Evolutionary conservation across 192 early-diverging fungal genomes (phyloP), one percentile per base, ranked within the genome.

Genomic region (Entomortierella beljakovae): DNA sequence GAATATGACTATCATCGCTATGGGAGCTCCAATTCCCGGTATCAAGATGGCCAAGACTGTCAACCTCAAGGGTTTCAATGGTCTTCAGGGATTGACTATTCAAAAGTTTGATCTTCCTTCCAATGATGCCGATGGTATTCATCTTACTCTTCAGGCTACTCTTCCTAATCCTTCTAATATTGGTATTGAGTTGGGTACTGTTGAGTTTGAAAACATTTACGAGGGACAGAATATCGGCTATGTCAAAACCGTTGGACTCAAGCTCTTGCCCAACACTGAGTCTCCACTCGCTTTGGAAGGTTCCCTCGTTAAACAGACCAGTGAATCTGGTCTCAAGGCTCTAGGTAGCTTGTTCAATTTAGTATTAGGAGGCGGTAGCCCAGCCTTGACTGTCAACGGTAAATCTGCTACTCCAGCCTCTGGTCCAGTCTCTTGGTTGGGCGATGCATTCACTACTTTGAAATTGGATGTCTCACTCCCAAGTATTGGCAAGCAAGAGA

Each of bases 151-250:
- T 40, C 52, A 46, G 23, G 82, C 83, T 29, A 55, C 68, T 8
- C 58, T 89, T n/a, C 80, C 55, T 57, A 87, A 87, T 68, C 86
- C 86, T 18, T 87, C 87, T 28, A 80, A 80, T 54, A 70, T 89
- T 33, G 80, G 81, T 46, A 89, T 90, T 40, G 74, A 75, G 37
- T 62, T 85, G 57, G 85, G 84, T 25, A 80, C 83, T 57, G 64
- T 88, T 13, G 50, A 55, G 33, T 86, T 89, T 51, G 34, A 61
- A 51, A 82, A 84, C 23, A 56, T 80, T n/a, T 82, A 63, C 37
- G 22, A 84, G n/a, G 73, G 80, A 13, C 58, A 61, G 29, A 59
- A 71, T 20, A 62, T 87, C 18, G 88, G 88, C 64, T 62, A 56
- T 35, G 67, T 79, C 62, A 29, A 79, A 40, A 67, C 70, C 7